Conservation (phyloP, 1,139 yeast genomes). For the Protomyces gravidus region DNA sequence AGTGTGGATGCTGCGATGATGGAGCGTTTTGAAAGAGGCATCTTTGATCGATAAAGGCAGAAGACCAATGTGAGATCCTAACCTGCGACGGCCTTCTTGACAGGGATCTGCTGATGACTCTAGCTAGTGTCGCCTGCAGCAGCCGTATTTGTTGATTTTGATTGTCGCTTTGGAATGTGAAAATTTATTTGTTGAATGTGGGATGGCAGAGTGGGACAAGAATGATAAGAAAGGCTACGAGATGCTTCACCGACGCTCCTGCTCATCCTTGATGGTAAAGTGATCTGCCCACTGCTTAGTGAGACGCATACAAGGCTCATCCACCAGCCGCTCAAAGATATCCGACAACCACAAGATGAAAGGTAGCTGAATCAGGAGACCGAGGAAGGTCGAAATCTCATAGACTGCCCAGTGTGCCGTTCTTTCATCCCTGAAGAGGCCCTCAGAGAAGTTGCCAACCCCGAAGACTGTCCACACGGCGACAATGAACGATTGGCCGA, state of each 20-base stretch:
- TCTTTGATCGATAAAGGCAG: no score
- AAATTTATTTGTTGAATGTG: no score
- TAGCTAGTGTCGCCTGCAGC: no score
- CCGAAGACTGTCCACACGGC: conserved; percentile 10
- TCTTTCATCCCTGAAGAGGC: neutral
- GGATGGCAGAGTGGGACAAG: no score
- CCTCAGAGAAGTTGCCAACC: conserved; percentile 18
- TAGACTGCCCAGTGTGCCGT: conserved; percentile 7
- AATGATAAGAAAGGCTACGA: no score
- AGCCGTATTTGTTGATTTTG: no score
- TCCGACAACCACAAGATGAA: conserved; percentile 19
- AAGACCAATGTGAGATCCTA: no score
- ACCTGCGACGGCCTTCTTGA: no score
- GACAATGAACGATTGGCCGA: conserved; percentile 13
- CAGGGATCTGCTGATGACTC: no score
- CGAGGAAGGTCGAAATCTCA: conserved; percentile 11
- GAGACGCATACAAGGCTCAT: conserved; percentile 16
- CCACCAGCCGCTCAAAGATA: conserved; percentile 6
- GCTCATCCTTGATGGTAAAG: conserved; percentile 1
- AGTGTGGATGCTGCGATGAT: neutral
- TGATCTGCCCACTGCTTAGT: conserved; percentile 7
- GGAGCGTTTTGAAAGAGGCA: neutral
- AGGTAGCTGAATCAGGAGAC: conserved; percentile 10
- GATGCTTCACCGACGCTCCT: no score
- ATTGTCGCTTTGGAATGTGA: no score